Percentiles rank a stretch among this genome's conserved stretches.
Evolutionary conservation across 352 stramenopile genomes (phyloP).

Genomic region (Thalassiosira livingstoniorum): DNA sequence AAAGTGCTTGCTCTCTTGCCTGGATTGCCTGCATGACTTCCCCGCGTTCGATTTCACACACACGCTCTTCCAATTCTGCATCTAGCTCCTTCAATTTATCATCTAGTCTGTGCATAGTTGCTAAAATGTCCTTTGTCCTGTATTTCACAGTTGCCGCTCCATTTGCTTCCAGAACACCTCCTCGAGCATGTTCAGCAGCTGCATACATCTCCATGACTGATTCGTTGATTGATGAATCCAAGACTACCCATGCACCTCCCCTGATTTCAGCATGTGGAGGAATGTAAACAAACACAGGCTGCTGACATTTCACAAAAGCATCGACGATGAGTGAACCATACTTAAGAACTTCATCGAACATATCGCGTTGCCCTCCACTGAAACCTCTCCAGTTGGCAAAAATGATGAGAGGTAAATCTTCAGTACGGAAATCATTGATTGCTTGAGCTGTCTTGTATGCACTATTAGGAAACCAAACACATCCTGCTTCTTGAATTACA

Average conservation of each 20-base stretch:
- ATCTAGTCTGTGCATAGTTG: constrained; percentile 97
- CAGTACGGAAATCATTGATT: constrained; percentile 99
- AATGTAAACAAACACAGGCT: constrained; percentile 99
- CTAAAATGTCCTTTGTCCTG: constrained; percentile 95
- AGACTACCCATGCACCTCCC: constrained; percentile 98
- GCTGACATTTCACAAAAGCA: constrained; percentile 97
- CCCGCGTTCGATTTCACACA: constrained; percentile 84
- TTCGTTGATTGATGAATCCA: constrained; percentile 99
- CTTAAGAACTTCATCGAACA: constrained; percentile 99
- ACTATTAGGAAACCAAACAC: constrained; percentile 99
- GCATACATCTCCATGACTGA: constrained; percentile 99
- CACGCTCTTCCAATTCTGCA: constrained; percentile 76
- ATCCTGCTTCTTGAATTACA: constrained; percentile 91
- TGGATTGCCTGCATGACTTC: constrained; percentile 85
- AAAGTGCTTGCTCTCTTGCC: constrained; percentile 91
- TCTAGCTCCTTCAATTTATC: constrained; percentile 91
- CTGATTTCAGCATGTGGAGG: constrained; percentile 98
- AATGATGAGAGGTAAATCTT: constrained; percentile 99
- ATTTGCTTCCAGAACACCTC: constrained; percentile 98
- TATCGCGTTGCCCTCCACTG: constrained; percentile 98
- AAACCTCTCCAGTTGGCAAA: constrained; percentile 99
- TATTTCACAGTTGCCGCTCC: constrained; percentile 99
- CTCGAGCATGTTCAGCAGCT: constrained; percentile 89
- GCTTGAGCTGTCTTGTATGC: constrained; percentile 99
- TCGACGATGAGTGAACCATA: constrained; percentile 99